phyloP scores from a whole-genome alignment of 345 rosid genomes.

The Clarkia xantiana region DNA sequence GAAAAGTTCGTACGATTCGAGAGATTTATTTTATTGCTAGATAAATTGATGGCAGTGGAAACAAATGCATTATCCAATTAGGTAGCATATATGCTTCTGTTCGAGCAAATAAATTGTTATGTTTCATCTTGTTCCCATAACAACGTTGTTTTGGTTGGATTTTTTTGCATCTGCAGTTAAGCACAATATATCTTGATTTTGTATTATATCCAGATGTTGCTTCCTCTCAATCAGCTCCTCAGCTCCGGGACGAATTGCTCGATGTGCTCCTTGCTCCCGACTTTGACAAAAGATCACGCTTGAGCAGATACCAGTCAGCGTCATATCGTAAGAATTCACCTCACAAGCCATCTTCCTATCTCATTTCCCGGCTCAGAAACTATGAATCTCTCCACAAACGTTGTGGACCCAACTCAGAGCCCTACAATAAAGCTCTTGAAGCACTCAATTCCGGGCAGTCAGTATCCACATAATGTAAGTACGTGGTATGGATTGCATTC shows the following conservation, averaged over 20 bases:
- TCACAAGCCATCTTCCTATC: slow-evolving; percentile 39
- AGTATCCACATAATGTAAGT: slow-evolving; percentile 29
- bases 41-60: no score
- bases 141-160: slow-evolving; percentile 1
- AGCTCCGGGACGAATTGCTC: slow-evolving; percentile 18
- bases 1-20: no score
- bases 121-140: background rate
- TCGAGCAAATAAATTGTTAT: no score
- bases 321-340: slow-evolving; percentile 36
- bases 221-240: slow-evolving; percentile 11
- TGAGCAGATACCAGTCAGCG: slow-evolving; percentile 37
- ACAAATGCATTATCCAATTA: no score
- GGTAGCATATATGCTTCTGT: no score
- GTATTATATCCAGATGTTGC: slow-evolving; percentile 12
- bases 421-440: slow-evolving; percentile 22
- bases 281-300: slow-evolving; percentile 31
- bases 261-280: slow-evolving; percentile 45
- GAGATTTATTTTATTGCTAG: no score
- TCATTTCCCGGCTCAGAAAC: slow-evolving; percentile 41
- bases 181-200: slow-evolving; percentile 2
- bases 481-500: slow-evolving; percentile 47
- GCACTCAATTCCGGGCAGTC: slow-evolving; percentile 19
- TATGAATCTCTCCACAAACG: slow-evolving; percentile 49
- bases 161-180: background rate
- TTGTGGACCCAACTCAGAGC: slow-evolving; percentile 38